Percentiles rank a stretch among this genome's conserved stretches.
These are phyloP conservation scores for Ophiostoma sp. DNA, from an alignment of 2,329 filamentous ascomycete species.

Conservation along the genomic window DNA sequence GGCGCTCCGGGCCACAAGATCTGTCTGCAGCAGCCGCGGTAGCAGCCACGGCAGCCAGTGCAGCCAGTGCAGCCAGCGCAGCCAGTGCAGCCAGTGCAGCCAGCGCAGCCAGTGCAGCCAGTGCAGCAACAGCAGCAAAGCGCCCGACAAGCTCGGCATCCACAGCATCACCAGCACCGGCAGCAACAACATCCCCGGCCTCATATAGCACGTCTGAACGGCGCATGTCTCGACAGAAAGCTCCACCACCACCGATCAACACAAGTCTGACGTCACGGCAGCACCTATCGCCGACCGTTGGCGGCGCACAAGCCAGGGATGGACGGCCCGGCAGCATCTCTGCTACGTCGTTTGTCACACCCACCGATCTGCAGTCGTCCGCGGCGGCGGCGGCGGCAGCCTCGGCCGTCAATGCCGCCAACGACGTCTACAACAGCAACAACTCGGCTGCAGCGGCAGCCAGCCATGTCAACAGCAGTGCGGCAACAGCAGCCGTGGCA, in stretches of 20 bases:
- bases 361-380: slow-evolving; percentile 44
- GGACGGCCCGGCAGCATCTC: slow-evolving; percentile 30
- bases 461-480: slow-evolving; percentile 34
- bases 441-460: slow-evolving; percentile 38
- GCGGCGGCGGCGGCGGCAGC: slow-evolving; percentile 38
- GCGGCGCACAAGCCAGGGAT: slow-evolving; percentile 13
- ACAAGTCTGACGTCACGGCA: slow-evolving; percentile 34
- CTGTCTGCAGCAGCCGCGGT: slow-evolving; percentile 27
- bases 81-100: not conserved
- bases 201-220: slow-evolving; percentile 28
- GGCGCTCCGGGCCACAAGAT: slow-evolving; percentile 33
- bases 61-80: slow-evolving; percentile 24
- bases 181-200: slow-evolving; percentile 19
- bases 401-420: slow-evolving; percentile 38
- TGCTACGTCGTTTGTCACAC: slow-evolving; percentile 44
- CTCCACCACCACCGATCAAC: slow-evolving; percentile 37
- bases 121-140: slow-evolving; percentile 17
- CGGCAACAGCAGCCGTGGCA: slow-evolving; percentile 36
- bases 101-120: slow-evolving; percentile 18
- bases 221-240: slow-evolving; percentile 32
- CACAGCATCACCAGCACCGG: slow-evolving; percentile 26
- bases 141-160: not conserved
- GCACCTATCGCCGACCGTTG: slow-evolving; percentile 25
- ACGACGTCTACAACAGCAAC: slow-evolving; percentile 35
- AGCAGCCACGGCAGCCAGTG: slow-evolving; percentile 20